These are phyloP conservation scores for Corymbia calophylla DNA, from an alignment of 441 rosid species.

Conservation along the genomic window DNA sequence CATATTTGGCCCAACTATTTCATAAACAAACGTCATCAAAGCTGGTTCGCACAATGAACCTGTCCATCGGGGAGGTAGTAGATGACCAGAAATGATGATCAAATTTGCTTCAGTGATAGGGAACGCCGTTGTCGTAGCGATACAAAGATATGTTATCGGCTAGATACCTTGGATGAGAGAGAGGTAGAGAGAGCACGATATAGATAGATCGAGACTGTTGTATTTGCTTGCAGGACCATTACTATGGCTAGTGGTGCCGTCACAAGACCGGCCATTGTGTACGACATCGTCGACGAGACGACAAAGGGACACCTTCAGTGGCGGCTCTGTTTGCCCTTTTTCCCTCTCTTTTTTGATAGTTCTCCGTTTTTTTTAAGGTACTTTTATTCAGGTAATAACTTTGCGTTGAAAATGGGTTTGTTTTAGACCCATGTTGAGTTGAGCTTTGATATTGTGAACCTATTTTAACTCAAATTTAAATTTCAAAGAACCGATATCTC, in stretches of 20 bases:
- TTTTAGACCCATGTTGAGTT: neutral
- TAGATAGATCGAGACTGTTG: neutral
- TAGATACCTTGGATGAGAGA: too few relatives aligned
- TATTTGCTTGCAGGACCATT: neutral
- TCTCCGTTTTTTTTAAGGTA: too few relatives aligned
- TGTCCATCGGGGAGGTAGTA: too few relatives aligned
- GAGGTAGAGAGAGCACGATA: too few relatives aligned
- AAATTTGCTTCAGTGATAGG: too few relatives aligned
- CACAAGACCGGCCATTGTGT: neutral
- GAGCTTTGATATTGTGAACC: neutral
- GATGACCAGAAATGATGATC: too few relatives aligned
- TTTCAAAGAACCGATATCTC: neutral
- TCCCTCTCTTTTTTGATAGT: neutral
- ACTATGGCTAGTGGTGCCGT: neutral
- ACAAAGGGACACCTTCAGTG: neutral
- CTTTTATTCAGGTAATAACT: neutral
- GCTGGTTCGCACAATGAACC: too few relatives aligned
- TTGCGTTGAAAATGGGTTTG: neutral
- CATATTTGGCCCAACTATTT: too few relatives aligned
- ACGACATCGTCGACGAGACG: neutral
- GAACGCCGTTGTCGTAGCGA: too few relatives aligned
- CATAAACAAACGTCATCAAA: too few relatives aligned
- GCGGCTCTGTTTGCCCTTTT: neutral
- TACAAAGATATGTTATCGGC: too few relatives aligned
- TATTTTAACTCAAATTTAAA: too few relatives aligned